Evolutionary conservation across 176 grass and related monocot genomes (phyloP).

Genomic region (Miscanthus lutarioriparius): DNA sequence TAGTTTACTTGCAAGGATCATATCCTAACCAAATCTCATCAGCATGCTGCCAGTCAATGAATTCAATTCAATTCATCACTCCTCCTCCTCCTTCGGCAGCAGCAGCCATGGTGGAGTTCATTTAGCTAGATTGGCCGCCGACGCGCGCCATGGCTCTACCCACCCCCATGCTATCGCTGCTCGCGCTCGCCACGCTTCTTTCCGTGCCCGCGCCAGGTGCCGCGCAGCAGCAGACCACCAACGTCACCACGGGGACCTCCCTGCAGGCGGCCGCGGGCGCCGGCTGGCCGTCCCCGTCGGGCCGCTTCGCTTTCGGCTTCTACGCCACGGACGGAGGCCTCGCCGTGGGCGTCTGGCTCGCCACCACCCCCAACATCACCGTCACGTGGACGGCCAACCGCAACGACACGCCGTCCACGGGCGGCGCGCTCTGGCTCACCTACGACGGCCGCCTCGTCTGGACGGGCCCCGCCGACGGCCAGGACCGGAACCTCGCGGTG

Average conservation of each 20-base stretch:
- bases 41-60: background rate
- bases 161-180: background rate
- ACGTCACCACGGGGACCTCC: conserved; percentile 14
- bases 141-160: conserved; percentile 13
- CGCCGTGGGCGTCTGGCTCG: conserved; percentile 38
- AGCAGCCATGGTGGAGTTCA: background rate
- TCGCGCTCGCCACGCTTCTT: background rate
- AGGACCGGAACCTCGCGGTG: background rate
- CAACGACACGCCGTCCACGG: conserved; percentile 5
- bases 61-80: background rate
- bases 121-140: background rate
- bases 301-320: conserved; percentile 43
- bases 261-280: conserved; percentile 12
- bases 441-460: conserved; percentile 35
- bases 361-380: conserved; percentile 15
- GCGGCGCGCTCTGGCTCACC: conserved; percentile 36
- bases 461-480: background rate
- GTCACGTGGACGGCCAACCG: conserved; percentile 50
- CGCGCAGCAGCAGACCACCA: background rate
- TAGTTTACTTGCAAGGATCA: too few species aligned
- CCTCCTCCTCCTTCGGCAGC: background rate
- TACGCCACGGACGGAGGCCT: conserved; percentile 31
- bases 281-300: conserved; percentile 33
- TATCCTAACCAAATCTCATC: background rate
- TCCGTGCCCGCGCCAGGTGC: background rate